Evolutionary conservation across 1,284 basidiomycete species (phyloP), one percentile per base, ranked within the genome.

Genomic region (Moesziomyces sp.): DNA sequence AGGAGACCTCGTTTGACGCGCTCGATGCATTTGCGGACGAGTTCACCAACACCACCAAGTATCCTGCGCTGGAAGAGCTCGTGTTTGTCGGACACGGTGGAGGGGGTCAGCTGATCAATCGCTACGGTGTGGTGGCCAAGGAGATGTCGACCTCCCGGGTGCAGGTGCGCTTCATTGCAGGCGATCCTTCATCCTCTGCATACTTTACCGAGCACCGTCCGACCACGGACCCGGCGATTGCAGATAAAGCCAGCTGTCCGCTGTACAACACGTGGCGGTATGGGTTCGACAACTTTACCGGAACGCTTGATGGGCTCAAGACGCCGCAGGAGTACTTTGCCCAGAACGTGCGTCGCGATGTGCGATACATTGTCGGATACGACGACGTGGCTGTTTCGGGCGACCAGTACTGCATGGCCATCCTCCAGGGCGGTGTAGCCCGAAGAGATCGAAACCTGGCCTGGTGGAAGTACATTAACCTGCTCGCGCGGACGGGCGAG

Each of bases 401-500:
- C 18, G 82, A 84, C 48, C 77, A 79, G 48, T 76, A 77, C 62
- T 83, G 82, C 56, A 81, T 81, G 80, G 82, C 81, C 5, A 40
- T 75, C 7, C 58, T 82, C 3, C 81, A 81, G 51, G 82, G 82
- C 26, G 82, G 82, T 7, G 53, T 58, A 0, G 66, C 68, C 13
- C 58, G 82, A 1, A 54, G 81, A 5, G 80, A 84, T 57, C 62
- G 82, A 6, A 83, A 81, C 52, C 50, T 83, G 30, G 67, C 64
- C 28, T 84, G 80, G 77, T 84, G 80, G 80, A 74, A 76, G 58
- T 83, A 83, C 67, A 70, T 83, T 52, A 82, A 83, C 55, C 58
- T 59, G 38, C 63, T 84, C 4, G 80, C 78, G 2, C 19, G 74
- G 0, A 82, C 79, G 4, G 49, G 51, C 19, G 78, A 79, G 44